Evolutionary conservation across 495 filamentous ascomycete genomes (phyloP), one percentile per base, ranked within the genome.

Genomic region (Terfezia boudieri): DNA sequence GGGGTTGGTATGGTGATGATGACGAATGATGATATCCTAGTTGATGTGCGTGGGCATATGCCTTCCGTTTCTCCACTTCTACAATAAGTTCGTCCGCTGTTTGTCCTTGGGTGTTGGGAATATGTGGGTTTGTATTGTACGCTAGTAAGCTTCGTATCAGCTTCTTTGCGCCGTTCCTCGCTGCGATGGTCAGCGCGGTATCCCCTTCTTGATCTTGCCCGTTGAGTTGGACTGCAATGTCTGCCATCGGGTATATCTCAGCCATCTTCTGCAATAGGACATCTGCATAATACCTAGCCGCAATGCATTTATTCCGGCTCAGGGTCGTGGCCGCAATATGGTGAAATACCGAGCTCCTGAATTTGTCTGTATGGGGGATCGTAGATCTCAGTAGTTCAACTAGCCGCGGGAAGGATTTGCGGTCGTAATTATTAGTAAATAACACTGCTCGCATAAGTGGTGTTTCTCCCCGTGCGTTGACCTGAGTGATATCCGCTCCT

Each of bases 341-440:
- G 60, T 98, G 90, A 59, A 98, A 86, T 51, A 92, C 80, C 0
- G 86, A 94, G 55, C 77, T 80, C 8, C 82, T 79, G 54, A 78
- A 80, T 69, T 77, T 76, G 59, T 98, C 90, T 11, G 77, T 71
- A 50, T 74, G 75, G 20, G 77, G 78, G 38, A 95, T 73, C 6
- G 87, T 94, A 37, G 77, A 74, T 52, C 82, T 70, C 4, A 98
- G 73, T 38, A 92, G 72, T 56, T 82, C 80, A 56, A 94, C 73
- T n/a, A 96, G 73, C 12, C 71, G 70, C 0, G 83, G 79, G 66
- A 96, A 94, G 1, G 83, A 86, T 53, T 82, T 72, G 66, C 84
- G 90, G 61, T 95, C 89, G 66, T 82, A 86, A 61, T 89, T 92
- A 65, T 98, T 98, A 37, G 87, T 95, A 62, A 96, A 98, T 55